Evolutionary conservation across 352 stramenopile species (phyloP).

Genomic region (Blastocystis sp.): DNA sequence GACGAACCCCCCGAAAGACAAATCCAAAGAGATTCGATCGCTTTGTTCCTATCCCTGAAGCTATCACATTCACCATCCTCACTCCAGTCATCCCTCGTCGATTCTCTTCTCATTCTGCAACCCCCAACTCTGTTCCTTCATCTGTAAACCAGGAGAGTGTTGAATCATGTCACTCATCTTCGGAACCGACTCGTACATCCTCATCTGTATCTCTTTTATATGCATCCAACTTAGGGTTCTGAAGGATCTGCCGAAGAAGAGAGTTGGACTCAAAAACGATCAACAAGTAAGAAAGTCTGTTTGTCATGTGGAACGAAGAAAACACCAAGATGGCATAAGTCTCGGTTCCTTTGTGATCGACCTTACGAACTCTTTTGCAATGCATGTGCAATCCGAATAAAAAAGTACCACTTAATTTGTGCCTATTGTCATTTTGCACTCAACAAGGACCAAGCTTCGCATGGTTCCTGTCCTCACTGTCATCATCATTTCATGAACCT

Average conservation of each 20-base stretch:
- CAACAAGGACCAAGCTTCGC: neutral
- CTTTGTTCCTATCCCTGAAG: neutral
- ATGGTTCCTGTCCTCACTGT: slow-evolving; percentile 7
- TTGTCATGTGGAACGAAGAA: slow-evolving; percentile 47
- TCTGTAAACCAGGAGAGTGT: neutral
- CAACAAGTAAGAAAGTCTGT: neutral
- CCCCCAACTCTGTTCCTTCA: neutral
- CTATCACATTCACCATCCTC: neutral
- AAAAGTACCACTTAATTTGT: slow-evolving; percentile 51
- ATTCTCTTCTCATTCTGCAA: neutral
- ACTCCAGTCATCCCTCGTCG: neutral
- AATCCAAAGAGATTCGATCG: neutral
- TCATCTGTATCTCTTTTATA: neutral
- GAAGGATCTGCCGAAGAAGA: neutral
- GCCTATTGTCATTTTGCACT: slow-evolving; percentile 10
- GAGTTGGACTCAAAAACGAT: neutral
- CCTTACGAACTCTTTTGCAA: slow-evolving; percentile 25
- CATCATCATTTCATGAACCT: slow-evolving; percentile 1
- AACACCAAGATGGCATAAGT: slow-evolving; percentile 45
- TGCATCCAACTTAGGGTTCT: neutral
- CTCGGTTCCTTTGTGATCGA: neutral
- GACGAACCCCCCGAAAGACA: neutral
- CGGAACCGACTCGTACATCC: neutral
- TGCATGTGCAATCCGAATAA: slow-evolving; percentile 43
- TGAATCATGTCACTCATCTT: neutral